These are phyloP conservation scores for Lodderomyces orthopsilosis DNA, from an alignment of 1,139 yeast genomes.

Conservation along the genomic window DNA sequence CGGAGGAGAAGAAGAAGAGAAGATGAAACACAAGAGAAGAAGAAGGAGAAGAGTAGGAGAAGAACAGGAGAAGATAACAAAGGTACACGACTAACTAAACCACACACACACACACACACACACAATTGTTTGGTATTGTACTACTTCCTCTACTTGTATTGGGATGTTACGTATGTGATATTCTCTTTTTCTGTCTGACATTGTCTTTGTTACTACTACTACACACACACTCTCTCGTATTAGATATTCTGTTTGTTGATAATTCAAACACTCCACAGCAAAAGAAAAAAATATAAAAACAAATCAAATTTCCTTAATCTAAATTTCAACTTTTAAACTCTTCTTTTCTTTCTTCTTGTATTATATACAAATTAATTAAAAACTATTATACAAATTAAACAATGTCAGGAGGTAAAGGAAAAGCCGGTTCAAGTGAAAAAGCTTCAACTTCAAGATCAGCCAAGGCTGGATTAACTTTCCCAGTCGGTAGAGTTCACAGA, in stretches of 20 bases:
- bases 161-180: background rate
- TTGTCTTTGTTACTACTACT: background rate
- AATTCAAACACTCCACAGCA: background rate
- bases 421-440: conserved; percentile 52
- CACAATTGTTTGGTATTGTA: background rate
- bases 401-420: conserved; percentile 57
- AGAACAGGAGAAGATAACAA: conserved; percentile 2
- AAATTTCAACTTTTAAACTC: conserved; percentile 1
- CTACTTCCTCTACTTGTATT: no score
- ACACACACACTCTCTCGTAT: no score
- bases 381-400: conserved; percentile 13
- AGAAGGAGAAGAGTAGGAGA: conserved; percentile 5
- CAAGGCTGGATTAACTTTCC: conserved; percentile 55
- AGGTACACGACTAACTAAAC: background rate
- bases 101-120: conserved; percentile 2
- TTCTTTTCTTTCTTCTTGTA: conserved; percentile 2
- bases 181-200: conserved; percentile 1
- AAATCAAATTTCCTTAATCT: conserved; percentile 3
- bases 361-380: conserved; percentile 4
- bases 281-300: conserved; percentile 2
- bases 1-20: conserved; percentile 1
- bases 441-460: conserved; percentile 54
- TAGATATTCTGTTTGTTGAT: no score
- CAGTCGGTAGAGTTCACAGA: conserved; percentile 57
- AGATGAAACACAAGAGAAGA: conserved; percentile 2